Evolutionary conservation across 139 green algal genomes (phyloP).

Genomic region (Chlorella sp.): DNA sequence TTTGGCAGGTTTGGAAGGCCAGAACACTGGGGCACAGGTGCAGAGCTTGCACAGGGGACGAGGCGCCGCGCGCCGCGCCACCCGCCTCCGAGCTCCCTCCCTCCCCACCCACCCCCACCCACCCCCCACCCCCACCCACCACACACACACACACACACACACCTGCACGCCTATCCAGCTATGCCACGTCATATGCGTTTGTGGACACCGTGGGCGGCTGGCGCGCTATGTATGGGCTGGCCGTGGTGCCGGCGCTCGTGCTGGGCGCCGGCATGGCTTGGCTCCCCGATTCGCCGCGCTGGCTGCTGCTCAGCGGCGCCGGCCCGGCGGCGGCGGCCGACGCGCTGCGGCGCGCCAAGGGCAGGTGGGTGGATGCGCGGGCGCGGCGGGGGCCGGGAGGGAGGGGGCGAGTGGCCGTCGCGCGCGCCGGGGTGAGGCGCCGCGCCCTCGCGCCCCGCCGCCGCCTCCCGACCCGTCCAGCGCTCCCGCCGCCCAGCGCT

Average conservation of each 20-base stretch:
- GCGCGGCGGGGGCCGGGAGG: neutral
- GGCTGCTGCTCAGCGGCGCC: slow-evolving; percentile 71
- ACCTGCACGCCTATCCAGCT: no score
- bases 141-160: no score
- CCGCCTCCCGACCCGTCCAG: no score
- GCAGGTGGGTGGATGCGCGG: slow-evolving; percentile 8
- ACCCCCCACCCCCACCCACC: neutral
- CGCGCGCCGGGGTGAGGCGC: neutral
- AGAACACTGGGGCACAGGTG: no score
- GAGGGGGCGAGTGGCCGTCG: neutral
- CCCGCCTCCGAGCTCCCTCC: no score
- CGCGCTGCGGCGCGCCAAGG: slow-evolving; percentile 49
- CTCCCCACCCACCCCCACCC: neutral
- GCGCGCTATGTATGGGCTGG: slow-evolving; percentile 74
- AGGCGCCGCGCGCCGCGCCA: no score
- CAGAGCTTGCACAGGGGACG: no score
- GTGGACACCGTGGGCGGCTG: slow-evolving; percentile 74
- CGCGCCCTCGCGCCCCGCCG: no score
- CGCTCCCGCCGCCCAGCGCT: no score
- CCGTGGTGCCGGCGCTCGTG: slow-evolving; percentile 49
- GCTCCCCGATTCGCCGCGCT: slow-evolving; percentile 88
- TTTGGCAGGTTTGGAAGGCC: no score
- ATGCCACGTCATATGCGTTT: slow-evolving; percentile 21
- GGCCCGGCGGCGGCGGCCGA: slow-evolving; percentile 24
- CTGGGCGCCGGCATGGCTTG: slow-evolving; percentile 46